These are phyloP conservation scores for Taiwanofungus camphoratus DNA, from an alignment of 1,284 basidiomycete species.

Conservation along the genomic window DNA sequence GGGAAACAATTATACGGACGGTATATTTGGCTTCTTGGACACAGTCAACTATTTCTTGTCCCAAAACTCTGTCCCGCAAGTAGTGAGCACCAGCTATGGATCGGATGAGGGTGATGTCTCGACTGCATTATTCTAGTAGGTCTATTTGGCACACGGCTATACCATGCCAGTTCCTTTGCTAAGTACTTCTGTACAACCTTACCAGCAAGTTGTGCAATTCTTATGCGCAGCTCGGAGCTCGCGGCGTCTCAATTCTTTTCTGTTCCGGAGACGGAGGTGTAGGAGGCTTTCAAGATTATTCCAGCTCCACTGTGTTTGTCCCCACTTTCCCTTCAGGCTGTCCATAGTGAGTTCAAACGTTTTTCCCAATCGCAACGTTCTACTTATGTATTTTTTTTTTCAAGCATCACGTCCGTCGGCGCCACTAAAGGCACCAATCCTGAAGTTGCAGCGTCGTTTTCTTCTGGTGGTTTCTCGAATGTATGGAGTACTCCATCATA, in stretches of 20 bases:
- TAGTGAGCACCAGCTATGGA: slow-evolving; percentile 40
- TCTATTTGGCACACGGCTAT: slow-evolving; percentile 33
- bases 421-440: slow-evolving; percentile 44
- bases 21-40: slow-evolving; percentile 22
- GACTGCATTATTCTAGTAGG: slow-evolving; percentile 47
- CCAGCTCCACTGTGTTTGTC: slow-evolving; percentile 47
- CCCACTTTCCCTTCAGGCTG: slow-evolving; percentile 65
- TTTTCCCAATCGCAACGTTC: slow-evolving; percentile 14
- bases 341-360: slow-evolving; percentile 48
- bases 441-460: slow-evolving; percentile 44
- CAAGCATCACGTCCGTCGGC: slow-evolving; percentile 59
- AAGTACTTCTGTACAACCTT: background rate
- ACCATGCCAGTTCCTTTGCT: background rate
- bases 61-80: slow-evolving; percentile 37
- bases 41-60: slow-evolving; percentile 26
- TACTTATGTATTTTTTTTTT: slow-evolving; percentile 16
- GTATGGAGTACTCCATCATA: slow-evolving; percentile 37
- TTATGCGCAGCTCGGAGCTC: slow-evolving; percentile 57
- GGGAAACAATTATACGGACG: slow-evolving; percentile 30
- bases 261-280: slow-evolving; percentile 66
- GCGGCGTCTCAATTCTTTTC: slow-evolving; percentile 59
- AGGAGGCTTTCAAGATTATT: slow-evolving; percentile 49
- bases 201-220: slow-evolving; percentile 41
- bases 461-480: slow-evolving; percentile 45
- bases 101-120: slow-evolving; percentile 21